Evolutionary conservation across 2,329 filamentous ascomycete species (phyloP), one percentile per base, ranked within the genome.

Genomic region (Cladosporium sp.): DNA sequence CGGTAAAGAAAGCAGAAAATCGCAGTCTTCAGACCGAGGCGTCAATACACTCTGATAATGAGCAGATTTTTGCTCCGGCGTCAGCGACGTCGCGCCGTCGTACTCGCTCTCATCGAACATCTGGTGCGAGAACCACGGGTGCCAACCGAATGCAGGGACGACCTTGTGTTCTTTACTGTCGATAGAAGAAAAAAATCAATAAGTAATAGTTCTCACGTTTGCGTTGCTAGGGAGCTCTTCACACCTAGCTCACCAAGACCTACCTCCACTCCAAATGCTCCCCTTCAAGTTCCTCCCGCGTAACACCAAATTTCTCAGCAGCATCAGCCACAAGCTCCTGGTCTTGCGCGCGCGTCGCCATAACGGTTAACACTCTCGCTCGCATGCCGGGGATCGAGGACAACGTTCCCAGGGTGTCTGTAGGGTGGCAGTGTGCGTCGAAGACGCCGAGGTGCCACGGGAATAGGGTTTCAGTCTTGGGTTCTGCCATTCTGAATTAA

Each of bases 341-440:
- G 75, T 95, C 91, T 74, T 93, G 85, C 0, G 83, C 83, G 63
- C 91, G 84, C 1, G 91, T 94, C 32, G 90, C 86, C 91, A 95
- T 94, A 67, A 92, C 84, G 2, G 89, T 90, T 58, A 95, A 78
- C 13, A 82, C 81, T 26, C 85, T 83, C 25, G 89, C 83, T 67
- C 85, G 86, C 90, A 94, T 93, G 13, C 71, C 71, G 13, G 85
- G 79, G 48, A 94, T 88, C 14, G 75, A 77, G 13, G 81, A 70
- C 58, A 91, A 77, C 21, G 83, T 86, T 49, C 83, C 78, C 85
- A 92, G 88, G 23, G 88, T 91, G 76, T 94, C 91, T 30, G 91
- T 94, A 4, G 91, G 91, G 75, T 95, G 91, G 77, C 91, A 94
- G 80, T 95, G 91, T 25, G 91, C 90, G 75, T 95, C 91, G 74